Evolutionary conservation across 108 stramenopile species (phyloP), one percentile per base, ranked within the genome.

Genomic region (Skeletonema marinoi): DNA sequence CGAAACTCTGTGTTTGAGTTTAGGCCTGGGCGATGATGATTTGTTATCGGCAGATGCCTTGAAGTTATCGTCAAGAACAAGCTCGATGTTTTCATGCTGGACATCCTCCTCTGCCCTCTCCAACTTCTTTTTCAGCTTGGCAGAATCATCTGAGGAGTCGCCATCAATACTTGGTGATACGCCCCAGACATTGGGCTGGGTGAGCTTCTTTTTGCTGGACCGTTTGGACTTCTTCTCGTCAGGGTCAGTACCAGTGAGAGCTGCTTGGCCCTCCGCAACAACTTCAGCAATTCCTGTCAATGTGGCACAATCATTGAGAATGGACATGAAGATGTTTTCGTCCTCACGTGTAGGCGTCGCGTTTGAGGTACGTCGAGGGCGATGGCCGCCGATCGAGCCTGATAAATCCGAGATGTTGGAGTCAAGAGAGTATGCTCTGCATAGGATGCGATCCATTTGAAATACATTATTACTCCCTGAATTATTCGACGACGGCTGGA

Each of bases 391-490:
- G 7, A 64, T 7, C 17, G 41, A 38, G n/a, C 36, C 63, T 9
- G 63, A 64, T 17, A 64, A 39, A 39, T 64, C 63, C 19, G 63
- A 64, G 63, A 64, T 64, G 11, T 38, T 64, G 63, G 41, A 38
- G 41, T 64, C 63, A 19, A 38, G 17, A 3, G 63, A 64, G 35
- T 35, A 39, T 14, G 63, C 63, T 19, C 32, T 19, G 63, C 63
- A 64, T 17, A 64, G 38, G 14, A 64, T 64, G 63, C 63, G 63
- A 11, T 64, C 25, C 54, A 56, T 25, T 2, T 56, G 54, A 56
- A 56, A 46, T 46, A 3, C 25, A 4, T 56, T 56, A 21, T 50
- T 50, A 19, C 17, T 50, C 3, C 25, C 54, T 12, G 39, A 41
- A 41, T 10, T 41, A 51, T 19, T 7, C 4, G 50, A 19, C 3